A percentile compares a stretch with the other conserved stretches of the same genome.
These are phyloP conservation scores for Nothopassalora personata DNA, from an alignment of 2,329 filamentous ascomycete genomes.

Conservation along the genomic window DNA sequence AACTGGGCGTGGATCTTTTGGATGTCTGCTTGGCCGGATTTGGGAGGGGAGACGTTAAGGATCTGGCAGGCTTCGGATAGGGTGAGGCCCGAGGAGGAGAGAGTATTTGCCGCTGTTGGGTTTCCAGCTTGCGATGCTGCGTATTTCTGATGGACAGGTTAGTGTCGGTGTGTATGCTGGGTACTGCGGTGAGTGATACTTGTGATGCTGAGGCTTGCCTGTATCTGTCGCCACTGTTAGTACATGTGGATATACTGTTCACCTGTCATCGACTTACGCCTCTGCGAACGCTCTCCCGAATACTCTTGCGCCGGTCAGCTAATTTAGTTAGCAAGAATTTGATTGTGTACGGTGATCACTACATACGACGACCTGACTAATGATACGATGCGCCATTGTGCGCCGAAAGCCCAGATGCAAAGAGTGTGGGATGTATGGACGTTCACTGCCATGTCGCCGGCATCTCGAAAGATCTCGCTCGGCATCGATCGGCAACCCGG, in stretches of 20 bases:
- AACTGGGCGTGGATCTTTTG: constrained; percentile 79
- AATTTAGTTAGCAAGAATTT: not conserved
- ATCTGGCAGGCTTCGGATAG: constrained; percentile 97
- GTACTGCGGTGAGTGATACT: constrained; percentile 12
- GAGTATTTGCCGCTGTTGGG: constrained; percentile 45
- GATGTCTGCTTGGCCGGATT: constrained; percentile 69
- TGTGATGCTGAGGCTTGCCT: constrained; percentile 81
- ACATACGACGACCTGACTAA: constrained; percentile 73
- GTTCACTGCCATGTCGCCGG: not conserved
- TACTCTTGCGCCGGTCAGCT: constrained; percentile 78
- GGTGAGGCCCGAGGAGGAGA: constrained; percentile 68
- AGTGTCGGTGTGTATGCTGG: constrained; percentile 55
- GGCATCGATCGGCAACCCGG: constrained; percentile 1
- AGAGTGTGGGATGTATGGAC: constrained; percentile 1
- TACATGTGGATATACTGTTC: not conserved
- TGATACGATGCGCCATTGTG: constrained; percentile 74
- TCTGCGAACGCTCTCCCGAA: constrained; percentile 88
- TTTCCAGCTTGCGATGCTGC: constrained; percentile 23
- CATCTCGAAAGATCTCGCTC: constrained; percentile 14
- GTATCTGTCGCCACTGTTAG: constrained; percentile 46
- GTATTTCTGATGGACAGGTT: constrained; percentile 36
- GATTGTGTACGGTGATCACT: not conserved
- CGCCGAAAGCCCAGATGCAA: constrained; percentile 8
- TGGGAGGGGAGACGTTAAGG: constrained; percentile 86
- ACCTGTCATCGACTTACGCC: constrained; percentile 43